These are phyloP conservation scores for Sarocladium oryzae DNA, from an alignment of 2,329 filamentous ascomycete species.

Conservation along the genomic window DNA sequence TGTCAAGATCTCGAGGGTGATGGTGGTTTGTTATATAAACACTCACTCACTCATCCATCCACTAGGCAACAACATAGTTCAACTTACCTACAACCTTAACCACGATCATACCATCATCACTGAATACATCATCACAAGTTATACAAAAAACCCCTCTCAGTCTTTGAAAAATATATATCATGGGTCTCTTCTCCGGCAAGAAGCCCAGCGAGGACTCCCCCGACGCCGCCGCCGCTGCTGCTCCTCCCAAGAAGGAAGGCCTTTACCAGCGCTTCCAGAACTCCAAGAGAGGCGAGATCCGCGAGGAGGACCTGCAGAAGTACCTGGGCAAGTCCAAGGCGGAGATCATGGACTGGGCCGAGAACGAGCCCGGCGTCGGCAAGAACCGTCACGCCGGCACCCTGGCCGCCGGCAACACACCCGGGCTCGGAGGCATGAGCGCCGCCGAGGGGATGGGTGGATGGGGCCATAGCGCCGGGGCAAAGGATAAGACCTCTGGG, in stretches of 20 bases:
- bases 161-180: background rate
- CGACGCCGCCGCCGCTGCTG: too few species aligned
- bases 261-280: slow-evolving; percentile 7
- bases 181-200: slow-evolving; percentile 4
- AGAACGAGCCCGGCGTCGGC: slow-evolving; percentile 30
- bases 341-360: slow-evolving; percentile 30
- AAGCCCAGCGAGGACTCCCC: background rate
- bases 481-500: slow-evolving; percentile 20
- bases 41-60: too few species aligned
- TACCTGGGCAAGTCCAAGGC: slow-evolving; percentile 24
- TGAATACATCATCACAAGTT: background rate
- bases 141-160: background rate
- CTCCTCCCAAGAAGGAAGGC: slow-evolving; percentile 9
- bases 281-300: slow-evolving; percentile 14
- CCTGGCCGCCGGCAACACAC: slow-evolving; percentile 21
- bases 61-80: too few species aligned
- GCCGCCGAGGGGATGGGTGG: slow-evolving; percentile 26
- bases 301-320: slow-evolving; percentile 22
- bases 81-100: background rate
- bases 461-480: slow-evolving; percentile 25
- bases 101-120: background rate
- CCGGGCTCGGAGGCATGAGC: slow-evolving; percentile 24
- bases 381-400: slow-evolving; percentile 32
- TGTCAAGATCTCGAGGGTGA: too few species aligned
- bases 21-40: too few species aligned